Percentiles rank a stretch among this genome's conserved stretches.
phyloP scores from a whole-genome alignment of 176 grass and related monocot species.

The Zea luxurians region DNA sequence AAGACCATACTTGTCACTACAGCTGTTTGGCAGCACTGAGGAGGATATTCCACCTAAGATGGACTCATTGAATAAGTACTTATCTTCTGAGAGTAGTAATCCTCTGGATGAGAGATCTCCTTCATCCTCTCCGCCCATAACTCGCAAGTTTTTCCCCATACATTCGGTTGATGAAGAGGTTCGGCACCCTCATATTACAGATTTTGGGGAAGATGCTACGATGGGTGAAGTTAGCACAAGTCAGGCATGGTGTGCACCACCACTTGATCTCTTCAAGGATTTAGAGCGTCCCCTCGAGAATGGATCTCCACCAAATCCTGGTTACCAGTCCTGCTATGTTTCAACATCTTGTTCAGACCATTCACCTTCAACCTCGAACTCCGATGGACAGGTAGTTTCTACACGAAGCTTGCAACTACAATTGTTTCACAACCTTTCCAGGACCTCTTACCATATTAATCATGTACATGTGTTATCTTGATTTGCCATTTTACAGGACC shows the following conservation, averaged over 20 bases:
- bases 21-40: constrained; percentile 58
- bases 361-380: too few species aligned
- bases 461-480: constrained; percentile 1
- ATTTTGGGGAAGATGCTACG: constrained; percentile 62
- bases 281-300: constrained; percentile 38
- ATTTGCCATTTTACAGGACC: constrained; percentile 60
- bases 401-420: constrained; percentile 17
- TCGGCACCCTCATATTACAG: constrained; percentile 39
- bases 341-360: too few species aligned
- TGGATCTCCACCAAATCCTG: too few species aligned
- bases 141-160: constrained; percentile 85
- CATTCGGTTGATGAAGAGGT: constrained; percentile 52
- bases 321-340: too few species aligned
- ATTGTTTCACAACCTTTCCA: not conserved
- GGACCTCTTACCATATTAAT: not conserved
- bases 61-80: constrained; percentile 75
- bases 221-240: constrained; percentile 77
- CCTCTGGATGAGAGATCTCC: constrained; percentile 18
- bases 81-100: constrained; percentile 97
- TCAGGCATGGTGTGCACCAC: constrained; percentile 49
- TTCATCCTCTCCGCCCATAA: constrained; percentile 26
- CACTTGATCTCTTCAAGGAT: constrained; percentile 70
- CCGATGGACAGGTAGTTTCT: constrained; percentile 34
- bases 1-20: constrained; percentile 53
- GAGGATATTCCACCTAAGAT: constrained; percentile 68